These are phyloP conservation scores for Tetrahymena borealis DNA, from an alignment of 73 alveolate genomes.

Conservation along the genomic window DNA sequence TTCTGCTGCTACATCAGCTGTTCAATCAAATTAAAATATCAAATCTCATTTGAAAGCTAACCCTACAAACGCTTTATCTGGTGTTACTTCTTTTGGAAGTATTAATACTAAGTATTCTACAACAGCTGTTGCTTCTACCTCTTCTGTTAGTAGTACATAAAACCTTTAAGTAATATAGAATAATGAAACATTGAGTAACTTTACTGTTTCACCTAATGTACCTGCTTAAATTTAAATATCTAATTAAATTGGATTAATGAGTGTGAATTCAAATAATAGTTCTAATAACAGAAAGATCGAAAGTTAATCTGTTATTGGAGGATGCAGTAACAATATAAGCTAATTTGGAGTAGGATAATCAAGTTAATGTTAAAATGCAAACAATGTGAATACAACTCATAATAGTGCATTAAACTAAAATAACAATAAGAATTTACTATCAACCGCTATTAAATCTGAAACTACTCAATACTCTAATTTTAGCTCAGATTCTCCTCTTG, in stretches of 20 bases:
- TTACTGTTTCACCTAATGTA: neutral
- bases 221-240: neutral
- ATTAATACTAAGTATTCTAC: neutral
- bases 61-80: neutral
- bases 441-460: neutral
- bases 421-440: neutral
- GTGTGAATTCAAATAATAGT: neutral
- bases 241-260: neutral
- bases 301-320: neutral
- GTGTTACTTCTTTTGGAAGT: neutral
- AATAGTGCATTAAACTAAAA: neutral
- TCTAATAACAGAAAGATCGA: neutral
- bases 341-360: neutral
- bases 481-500: neutral
- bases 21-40: neutral
- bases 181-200: neutral
- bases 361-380: neutral
- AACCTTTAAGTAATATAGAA: neutral
- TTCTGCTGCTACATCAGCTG: too few relatives aligned
- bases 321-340: neutral
- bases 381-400: neutral
- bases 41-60: neutral
- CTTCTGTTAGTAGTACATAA: neutral
- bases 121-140: neutral
- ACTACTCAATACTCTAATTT: neutral